A percentile compares a stretch with the other conserved stretches of the same genome.
phyloP scores from a whole-genome alignment of 1,284 basidiomycete species.

The Sporisorium sorghi region DNA sequence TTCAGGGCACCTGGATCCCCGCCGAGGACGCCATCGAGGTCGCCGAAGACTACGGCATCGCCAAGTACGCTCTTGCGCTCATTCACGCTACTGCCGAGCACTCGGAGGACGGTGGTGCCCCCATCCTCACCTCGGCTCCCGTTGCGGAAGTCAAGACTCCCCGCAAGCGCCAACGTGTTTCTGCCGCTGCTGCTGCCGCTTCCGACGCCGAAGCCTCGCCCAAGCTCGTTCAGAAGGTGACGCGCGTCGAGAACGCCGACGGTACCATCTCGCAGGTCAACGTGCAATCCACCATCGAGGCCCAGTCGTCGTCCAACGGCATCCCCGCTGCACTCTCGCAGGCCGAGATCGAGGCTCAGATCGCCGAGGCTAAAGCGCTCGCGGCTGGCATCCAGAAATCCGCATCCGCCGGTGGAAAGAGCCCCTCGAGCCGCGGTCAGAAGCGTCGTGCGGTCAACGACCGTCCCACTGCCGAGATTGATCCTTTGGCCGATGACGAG shows the following conservation, averaged over 20 bases:
- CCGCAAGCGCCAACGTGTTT: constrained; percentile 46
- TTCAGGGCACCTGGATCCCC: constrained; percentile 91
- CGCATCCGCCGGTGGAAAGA: constrained; percentile 22
- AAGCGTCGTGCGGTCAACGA: constrained; percentile 64
- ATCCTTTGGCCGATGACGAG: constrained; percentile 51
- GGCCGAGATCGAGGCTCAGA: constrained; percentile 64
- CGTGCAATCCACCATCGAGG: constrained; percentile 47
- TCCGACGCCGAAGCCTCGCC: constrained; percentile 42
- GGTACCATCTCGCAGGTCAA: constrained; percentile 42
- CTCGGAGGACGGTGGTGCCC: constrained; percentile 49
- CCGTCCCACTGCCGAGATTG: constrained; percentile 45
- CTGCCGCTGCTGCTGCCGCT: constrained; percentile 33
- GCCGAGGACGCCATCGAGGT: constrained; percentile 78
- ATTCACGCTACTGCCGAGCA: constrained; percentile 83
- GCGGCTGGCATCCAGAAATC: constrained; percentile 56
- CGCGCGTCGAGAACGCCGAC: constrained; percentile 40
- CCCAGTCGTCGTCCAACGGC: constrained; percentile 22
- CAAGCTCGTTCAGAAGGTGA: constrained; percentile 43
- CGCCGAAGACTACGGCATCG: constrained; percentile 76
- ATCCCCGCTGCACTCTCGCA: constrained; percentile 45
- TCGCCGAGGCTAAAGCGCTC: constrained; percentile 60
- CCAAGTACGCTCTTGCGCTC: constrained; percentile 76
- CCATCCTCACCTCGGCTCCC: constrained; percentile 52
- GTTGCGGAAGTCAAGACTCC: constrained; percentile 42
- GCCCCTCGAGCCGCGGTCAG: constrained; percentile 28